Evolutionary conservation across 495 filamentous ascomycete species (phyloP).

Genomic region (Platismatia glauca): DNA sequence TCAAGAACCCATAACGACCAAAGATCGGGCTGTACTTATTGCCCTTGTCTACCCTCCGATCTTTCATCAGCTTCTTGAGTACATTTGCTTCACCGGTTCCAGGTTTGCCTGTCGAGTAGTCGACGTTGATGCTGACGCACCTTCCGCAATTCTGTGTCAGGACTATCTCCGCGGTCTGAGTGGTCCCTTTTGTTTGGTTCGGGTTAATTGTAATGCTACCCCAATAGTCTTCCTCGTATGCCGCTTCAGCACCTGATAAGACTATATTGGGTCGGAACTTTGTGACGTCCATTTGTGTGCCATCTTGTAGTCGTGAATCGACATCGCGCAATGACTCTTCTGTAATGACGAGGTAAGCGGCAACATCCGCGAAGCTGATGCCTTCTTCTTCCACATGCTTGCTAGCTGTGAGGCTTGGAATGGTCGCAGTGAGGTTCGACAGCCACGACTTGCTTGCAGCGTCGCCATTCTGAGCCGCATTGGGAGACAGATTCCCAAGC

Average conservation of each 20-base stretch:
- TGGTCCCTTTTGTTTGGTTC: not conserved
- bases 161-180: conserved; percentile 35
- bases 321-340: conserved; percentile 61
- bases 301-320: conserved; percentile 46
- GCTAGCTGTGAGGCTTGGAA: conserved; percentile 23
- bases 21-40: conserved; percentile 71
- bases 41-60: conserved; percentile 68
- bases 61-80: conserved; percentile 67
- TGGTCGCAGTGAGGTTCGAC: conserved; percentile 33
- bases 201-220: conserved; percentile 25
- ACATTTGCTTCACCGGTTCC: conserved; percentile 52
- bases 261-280: conserved; percentile 87
- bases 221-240: conserved; percentile 89
- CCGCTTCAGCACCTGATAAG: conserved; percentile 46
- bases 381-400: conserved; percentile 27
- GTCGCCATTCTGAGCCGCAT: conserved; percentile 7
- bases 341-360: conserved; percentile 66
- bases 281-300: conserved; percentile 55
- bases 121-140: conserved; percentile 72
- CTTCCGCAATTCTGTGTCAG: conserved; percentile 75
- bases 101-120: conserved; percentile 64
- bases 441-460: conserved; percentile 34
- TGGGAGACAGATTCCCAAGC: conserved; percentile 47
- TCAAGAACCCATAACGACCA: conserved; percentile 70
- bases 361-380: conserved; percentile 74